Evolutionary conservation across 1,139 yeast species (phyloP).

Genomic region (Magnusiomyces suaveolens): DNA sequence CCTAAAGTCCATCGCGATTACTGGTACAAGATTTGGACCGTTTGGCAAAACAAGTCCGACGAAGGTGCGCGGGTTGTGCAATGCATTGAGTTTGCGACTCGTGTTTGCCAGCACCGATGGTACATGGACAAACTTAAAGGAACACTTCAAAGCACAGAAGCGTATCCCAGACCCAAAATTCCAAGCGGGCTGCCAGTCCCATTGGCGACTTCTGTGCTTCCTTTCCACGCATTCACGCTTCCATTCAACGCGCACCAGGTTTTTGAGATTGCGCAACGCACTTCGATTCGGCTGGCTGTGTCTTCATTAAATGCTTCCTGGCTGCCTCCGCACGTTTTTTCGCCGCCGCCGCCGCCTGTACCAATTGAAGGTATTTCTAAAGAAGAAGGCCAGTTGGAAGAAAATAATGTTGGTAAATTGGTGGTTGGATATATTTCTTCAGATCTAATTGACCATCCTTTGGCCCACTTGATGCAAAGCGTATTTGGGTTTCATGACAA

Average conservation of each 20-base stretch:
- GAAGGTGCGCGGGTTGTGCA: conserved; percentile 27
- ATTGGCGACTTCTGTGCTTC: conserved; percentile 28
- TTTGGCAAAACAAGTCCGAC: conserved; percentile 19
- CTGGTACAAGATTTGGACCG: conserved; percentile 18
- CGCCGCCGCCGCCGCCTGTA: conserved; percentile 29
- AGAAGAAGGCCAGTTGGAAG: background rate
- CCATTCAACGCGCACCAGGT: conserved; percentile 26
- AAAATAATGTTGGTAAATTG: conserved; percentile 17
- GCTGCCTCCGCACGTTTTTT: conserved; percentile 27
- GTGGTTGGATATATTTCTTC: conserved; percentile 32
- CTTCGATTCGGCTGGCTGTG: conserved; percentile 28
- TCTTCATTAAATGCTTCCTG: conserved; percentile 23
- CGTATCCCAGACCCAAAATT: conserved; percentile 21
- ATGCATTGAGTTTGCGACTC: conserved; percentile 23
- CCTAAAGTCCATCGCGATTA: conserved; percentile 11
- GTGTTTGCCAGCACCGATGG: conserved; percentile 27
- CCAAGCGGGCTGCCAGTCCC: conserved; percentile 28
- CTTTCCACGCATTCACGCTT: conserved; percentile 31
- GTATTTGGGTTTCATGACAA: conserved; percentile 29
- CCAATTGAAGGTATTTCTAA: conserved; percentile 5
- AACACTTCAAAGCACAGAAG: background rate
- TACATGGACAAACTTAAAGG: conserved; percentile 23
- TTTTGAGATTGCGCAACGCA: conserved; percentile 25
- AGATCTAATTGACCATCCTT: conserved; percentile 31
- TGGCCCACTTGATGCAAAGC: conserved; percentile 32